Evolutionary conservation across 2,329 filamentous ascomycete genomes (phyloP), one percentile per base, ranked within the genome.

Genomic region (Cladosporium sp.): DNA sequence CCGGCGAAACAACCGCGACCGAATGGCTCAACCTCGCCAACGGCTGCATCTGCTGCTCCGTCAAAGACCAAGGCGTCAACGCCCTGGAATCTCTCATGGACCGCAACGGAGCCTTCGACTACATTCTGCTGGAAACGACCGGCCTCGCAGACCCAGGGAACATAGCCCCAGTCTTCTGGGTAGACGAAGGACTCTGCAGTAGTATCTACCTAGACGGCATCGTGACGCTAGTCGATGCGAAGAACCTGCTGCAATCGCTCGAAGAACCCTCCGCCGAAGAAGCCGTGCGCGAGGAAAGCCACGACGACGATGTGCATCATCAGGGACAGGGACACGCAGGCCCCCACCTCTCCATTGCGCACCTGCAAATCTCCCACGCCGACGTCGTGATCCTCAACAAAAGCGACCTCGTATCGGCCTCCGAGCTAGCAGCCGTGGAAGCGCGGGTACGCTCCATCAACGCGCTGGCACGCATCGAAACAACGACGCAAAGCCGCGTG

Each of bases 1-100:
- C 92, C 70, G 64, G 63, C 45, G 88, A 87, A 59, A 84, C 93
- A 68, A 83, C 91, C 68, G 89, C 93, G 6, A 88, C 94, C 70
- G 91, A 96, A 78, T 99, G 95, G 90, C 84, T 99, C 25, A 92
- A 97, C 61, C 85, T 99, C 54, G 91, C 90, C 53, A 99, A 99
- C 66, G 94, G 94, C 61, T 99, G 94, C 72, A 91, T 99, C 64
- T 99, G 94, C 76, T 99, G 94, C 75, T 96, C 91, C 3, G 92
- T 97, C 66, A 99, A 97, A 86, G 94, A 99, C 71, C 86, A 88
- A 0, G 94, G 94, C 12, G 93, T 99, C 36, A 90, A 90, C 64
- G 94, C 94, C 35, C 96, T 99, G 56, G 94, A 99, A 76, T 90
- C 90, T 1, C 79, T 99, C 2, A 97, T 99, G 90, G 90, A 92